Evolutionary conservation across 768 basidiomycete species (phyloP).

Genomic region (Boletellus sp.): DNA sequence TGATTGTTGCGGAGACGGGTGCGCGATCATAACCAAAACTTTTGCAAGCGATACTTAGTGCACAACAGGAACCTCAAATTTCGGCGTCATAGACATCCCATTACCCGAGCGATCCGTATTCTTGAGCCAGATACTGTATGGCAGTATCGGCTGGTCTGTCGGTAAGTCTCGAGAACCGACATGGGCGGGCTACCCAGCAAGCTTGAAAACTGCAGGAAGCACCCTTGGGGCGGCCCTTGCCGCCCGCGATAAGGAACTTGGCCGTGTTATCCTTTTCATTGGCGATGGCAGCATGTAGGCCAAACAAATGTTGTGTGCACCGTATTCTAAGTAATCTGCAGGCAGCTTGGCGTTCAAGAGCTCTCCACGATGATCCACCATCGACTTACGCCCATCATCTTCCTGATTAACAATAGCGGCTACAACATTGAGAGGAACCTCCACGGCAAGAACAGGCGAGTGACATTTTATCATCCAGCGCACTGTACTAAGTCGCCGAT

Average conservation of each 20-base stretch:
- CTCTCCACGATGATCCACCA: slow-evolving; percentile 77
- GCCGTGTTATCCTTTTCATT: slow-evolving; percentile 77
- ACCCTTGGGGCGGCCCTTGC: slow-evolving; percentile 80
- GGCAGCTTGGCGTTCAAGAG: slow-evolving; percentile 80
- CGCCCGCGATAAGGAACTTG: slow-evolving; percentile 56
- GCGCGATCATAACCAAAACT: background rate
- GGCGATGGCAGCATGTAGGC: slow-evolving; percentile 80
- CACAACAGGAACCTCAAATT: slow-evolving; percentile 63
- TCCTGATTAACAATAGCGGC: slow-evolving; percentile 75
- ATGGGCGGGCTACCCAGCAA: background rate
- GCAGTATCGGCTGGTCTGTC: slow-evolving; percentile 88
- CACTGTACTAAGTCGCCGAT: background rate
- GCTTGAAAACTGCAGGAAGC: slow-evolving; percentile 38
- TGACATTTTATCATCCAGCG: background rate
- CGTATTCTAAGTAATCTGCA: slow-evolving; percentile 24
- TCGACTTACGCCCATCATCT: slow-evolving; percentile 76
- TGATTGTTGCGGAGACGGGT: slow-evolving; percentile 89
- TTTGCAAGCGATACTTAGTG: background rate
- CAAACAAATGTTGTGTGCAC: background rate
- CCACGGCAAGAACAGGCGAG: slow-evolving; percentile 58
- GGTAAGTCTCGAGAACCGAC: slow-evolving; percentile 40
- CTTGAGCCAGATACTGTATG: slow-evolving; percentile 81
- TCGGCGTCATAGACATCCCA: slow-evolving; percentile 79
- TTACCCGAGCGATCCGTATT: slow-evolving; percentile 68
- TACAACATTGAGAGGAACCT: slow-evolving; percentile 86